Evolutionary conservation across 371 early-diverging fungal species (phyloP).

Genomic region (Syncephalis plumigaleata): DNA sequence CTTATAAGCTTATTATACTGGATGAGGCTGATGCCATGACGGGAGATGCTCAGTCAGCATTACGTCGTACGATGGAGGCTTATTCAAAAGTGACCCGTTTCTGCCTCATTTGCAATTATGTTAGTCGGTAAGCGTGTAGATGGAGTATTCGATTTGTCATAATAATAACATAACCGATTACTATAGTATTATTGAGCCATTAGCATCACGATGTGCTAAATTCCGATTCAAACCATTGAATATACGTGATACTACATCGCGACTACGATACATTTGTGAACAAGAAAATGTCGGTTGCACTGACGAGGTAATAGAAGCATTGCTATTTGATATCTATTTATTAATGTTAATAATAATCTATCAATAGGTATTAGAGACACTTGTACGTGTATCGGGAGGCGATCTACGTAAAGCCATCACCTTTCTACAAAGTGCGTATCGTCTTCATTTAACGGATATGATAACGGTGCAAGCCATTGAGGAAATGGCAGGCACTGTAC

Average conservation of each 20-base stretch:
- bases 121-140: conserved; percentile 35
- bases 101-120: conserved; percentile 97
- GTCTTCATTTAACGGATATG: conserved; percentile 19
- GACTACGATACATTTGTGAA: conserved; percentile 43
- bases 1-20: conserved; percentile 93
- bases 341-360: conserved; percentile 4
- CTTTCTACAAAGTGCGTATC: conserved; percentile 71
- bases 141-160: too few relatives aligned
- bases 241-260: conserved; percentile 22
- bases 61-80: conserved; percentile 97
- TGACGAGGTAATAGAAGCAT: conserved; percentile 14
- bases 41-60: conserved; percentile 93
- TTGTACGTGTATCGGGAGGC: conserved; percentile 67
- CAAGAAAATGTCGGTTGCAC: conserved; percentile 41
- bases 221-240: conserved; percentile 84
- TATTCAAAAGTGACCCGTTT: conserved; percentile 93
- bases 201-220: conserved; percentile 91
- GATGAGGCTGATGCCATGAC: conserved; percentile 99
- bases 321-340: neutral
- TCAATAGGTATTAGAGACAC: conserved; percentile 40
- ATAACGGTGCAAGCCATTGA: conserved; percentile 37
- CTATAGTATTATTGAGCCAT: conserved; percentile 89
- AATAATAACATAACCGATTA: too few relatives aligned
- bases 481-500: conserved; percentile 67
- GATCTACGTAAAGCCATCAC: conserved; percentile 89